Evolutionary conservation across 768 basidiomycete species (phyloP), one percentile per base, ranked within the genome.

Genomic region (Amanita muscaria): DNA sequence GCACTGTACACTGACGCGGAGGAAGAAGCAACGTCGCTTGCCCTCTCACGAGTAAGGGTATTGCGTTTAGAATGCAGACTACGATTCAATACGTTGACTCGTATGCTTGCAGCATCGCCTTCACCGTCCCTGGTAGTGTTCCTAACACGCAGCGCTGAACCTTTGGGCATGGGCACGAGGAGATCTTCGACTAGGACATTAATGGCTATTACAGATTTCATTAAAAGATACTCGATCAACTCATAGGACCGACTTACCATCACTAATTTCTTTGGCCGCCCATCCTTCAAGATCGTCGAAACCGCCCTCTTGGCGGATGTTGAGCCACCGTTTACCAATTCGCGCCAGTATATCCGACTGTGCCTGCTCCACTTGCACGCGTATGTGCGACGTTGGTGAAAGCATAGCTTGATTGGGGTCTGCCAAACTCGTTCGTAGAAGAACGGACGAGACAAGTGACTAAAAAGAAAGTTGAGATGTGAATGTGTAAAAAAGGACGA

Each of bases 221-320:
- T 40, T 40, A 42, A 29, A 45, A 43, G 9, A 5, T n/a, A 25
- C 22, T 29, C 11, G 31, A 18, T 4, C 27, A 25, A 3, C 5
- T 12, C 27, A 32, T 16, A 12, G 18, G 27, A 30, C 27, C 40
- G 25, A 69, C 84, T 53, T 50, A 88, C 89, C 74, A 55, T 85
- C 77, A 32, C 79, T 75, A 31, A 98, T 89, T 56, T 97, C 94
- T 58, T 89, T 83, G 43, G 93, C 59, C 0, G 85, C 80, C 89
- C 90, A 96, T 3, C 72, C 73, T 39, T 94, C 89, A n/a, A 98
- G 69, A 3, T 64, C 57, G 40, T 84, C 81, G 53, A 97, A 94
- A 0, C 87, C 88, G n/a, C 78, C 76, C 40, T 80, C 79, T 39
- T 83, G 77, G 10, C 83, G 72, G 22, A 91, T 75, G 10, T 67